These are phyloP conservation scores for Camelina neglecta DNA, from an alignment of 345 rosid species.

Conservation along the genomic window DNA sequence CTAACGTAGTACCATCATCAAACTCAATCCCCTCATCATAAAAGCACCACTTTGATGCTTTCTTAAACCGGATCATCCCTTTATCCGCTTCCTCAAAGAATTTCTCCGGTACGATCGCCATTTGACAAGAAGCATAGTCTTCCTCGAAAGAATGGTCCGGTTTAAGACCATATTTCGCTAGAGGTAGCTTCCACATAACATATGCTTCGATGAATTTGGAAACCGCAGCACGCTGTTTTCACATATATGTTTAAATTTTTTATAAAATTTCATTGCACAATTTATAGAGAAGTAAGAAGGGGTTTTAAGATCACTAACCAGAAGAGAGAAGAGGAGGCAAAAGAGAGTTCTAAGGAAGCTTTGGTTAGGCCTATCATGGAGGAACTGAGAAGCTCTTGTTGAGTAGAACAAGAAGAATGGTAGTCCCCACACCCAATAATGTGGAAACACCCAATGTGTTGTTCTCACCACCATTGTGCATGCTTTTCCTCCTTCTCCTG, in stretches of 20 bases:
- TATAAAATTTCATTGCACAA: background rate
- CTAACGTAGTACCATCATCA: conserved; percentile 60
- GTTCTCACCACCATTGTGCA: conserved; percentile 85
- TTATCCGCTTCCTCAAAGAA: conserved; percentile 85
- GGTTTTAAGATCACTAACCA: conserved; percentile 50
- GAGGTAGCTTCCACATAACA: conserved; percentile 70
- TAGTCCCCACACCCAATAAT: conserved; percentile 86
- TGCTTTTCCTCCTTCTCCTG: conserved; percentile 65
- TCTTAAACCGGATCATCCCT: conserved; percentile 74
- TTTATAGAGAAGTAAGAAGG: background rate
- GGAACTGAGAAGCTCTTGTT: conserved; percentile 79
- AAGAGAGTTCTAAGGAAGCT: conserved; percentile 55
- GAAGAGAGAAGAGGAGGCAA: conserved; percentile 61
- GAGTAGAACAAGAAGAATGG: conserved; percentile 89
- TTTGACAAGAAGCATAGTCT: conserved; percentile 96
- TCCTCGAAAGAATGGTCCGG: conserved; percentile 88
- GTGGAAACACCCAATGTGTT: conserved; percentile 83
- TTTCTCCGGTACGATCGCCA: conserved; percentile 81
- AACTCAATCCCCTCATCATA: conserved; percentile 70
- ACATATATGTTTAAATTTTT: background rate
- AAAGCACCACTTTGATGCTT: conserved; percentile 78
- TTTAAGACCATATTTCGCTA: conserved; percentile 72
- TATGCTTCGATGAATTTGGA: conserved; percentile 90
- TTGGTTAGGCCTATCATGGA: conserved; percentile 80
- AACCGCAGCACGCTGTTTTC: conserved; percentile 60